Conservation (phyloP, 176 grass and related monocot species). For the Musa schizocarpa region DNA sequence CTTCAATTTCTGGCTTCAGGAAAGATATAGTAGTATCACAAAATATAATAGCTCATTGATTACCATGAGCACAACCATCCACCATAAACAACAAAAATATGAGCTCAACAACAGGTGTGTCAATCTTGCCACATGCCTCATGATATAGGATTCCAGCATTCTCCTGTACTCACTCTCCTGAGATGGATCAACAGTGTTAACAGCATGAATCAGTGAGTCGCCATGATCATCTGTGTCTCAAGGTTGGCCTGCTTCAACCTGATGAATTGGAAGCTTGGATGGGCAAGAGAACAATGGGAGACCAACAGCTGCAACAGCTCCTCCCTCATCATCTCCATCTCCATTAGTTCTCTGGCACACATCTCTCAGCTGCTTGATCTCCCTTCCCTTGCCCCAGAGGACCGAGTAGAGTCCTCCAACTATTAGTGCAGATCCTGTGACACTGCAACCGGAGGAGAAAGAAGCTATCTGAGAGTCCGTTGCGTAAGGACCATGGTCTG, state of each 20-base stretch:
- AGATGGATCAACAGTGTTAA: too few relatives aligned
- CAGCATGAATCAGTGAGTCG: too few relatives aligned
- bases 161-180: too few relatives aligned
- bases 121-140: too few relatives aligned
- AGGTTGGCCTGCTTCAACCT: background rate
- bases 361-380: background rate
- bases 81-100: too few relatives aligned
- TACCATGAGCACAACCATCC: too few relatives aligned
- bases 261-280: background rate
- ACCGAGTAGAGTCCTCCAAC: constrained; percentile 41
- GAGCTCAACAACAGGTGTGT: too few relatives aligned
- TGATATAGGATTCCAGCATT: too few relatives aligned
- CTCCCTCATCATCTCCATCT: background rate
- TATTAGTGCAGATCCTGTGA: constrained; percentile 32
- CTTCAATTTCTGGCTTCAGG: too few relatives aligned
- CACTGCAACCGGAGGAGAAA: constrained; percentile 14
- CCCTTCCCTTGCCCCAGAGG: constrained; percentile 47
- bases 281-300: background rate
- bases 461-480: background rate
- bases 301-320: background rate
- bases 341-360: background rate
- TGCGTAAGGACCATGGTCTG: background rate
- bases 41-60: too few relatives aligned
- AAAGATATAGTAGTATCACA: too few relatives aligned
- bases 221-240: too few relatives aligned